Evolutionary conservation across 306 rosid genomes (phyloP).

Genomic region (Begonia loranthoides): DNA sequence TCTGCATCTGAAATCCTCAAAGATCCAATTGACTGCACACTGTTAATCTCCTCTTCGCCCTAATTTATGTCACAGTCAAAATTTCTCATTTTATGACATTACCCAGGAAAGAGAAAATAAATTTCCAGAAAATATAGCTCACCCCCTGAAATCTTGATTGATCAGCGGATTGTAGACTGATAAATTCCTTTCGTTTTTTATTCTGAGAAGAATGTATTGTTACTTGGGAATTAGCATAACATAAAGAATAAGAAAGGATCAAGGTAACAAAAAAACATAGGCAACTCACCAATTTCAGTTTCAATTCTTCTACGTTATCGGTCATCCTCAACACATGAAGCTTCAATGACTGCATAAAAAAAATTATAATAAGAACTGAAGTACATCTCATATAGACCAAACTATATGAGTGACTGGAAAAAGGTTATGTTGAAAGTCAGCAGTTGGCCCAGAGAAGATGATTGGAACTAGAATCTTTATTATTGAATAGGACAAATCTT

Average conservation of each 20-base stretch:
- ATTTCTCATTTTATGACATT: slow-evolving; percentile 9
- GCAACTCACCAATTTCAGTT: slow-evolving; percentile 53
- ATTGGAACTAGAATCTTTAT: too few species aligned
- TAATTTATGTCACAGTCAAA: slow-evolving; percentile 15
- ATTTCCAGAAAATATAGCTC: slow-evolving; percentile 21
- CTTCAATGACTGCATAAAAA: slow-evolving; percentile 67
- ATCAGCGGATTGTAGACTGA: slow-evolving; percentile 19
- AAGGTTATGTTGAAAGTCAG: background rate
- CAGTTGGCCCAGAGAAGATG: too few species aligned
- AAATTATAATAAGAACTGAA: slow-evolving; percentile 10
- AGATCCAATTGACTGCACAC: slow-evolving; percentile 13
- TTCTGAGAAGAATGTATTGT: slow-evolving; percentile 21
- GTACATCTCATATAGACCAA: slow-evolving; percentile 1
- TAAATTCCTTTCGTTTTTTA: slow-evolving; percentile 28
- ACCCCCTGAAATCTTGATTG: slow-evolving; percentile 28
- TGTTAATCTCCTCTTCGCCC: slow-evolving; percentile 21
- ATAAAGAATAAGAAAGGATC: slow-evolving; percentile 1
- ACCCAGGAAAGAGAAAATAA: slow-evolving; percentile 3
- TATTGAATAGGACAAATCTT: too few species aligned
- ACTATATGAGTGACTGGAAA: background rate
- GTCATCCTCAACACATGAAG: slow-evolving; percentile 79
- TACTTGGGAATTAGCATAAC: slow-evolving; percentile 4
- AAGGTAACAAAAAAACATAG: background rate
- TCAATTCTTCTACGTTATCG: slow-evolving; percentile 51
- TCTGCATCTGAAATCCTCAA: slow-evolving; percentile 16